Percentiles rank a stretch among this genome's conserved stretches.
Conservation (phyloP, 257 asterid species). For the Gentiana macrophylla region DNA sequence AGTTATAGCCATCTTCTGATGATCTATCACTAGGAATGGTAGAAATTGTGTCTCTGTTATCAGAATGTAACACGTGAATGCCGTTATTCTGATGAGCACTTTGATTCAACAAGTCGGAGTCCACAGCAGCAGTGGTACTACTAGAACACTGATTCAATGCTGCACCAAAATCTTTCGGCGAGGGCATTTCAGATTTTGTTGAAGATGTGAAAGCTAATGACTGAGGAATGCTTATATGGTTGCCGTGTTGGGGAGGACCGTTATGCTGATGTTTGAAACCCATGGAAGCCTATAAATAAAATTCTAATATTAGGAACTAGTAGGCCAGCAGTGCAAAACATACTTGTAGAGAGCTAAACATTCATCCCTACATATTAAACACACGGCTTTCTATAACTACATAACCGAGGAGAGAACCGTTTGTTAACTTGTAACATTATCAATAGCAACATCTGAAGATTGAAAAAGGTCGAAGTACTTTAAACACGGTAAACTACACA, state of each 20-base stretch:
- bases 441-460: too few species aligned
- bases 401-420: too few species aligned
- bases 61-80: constrained; percentile 40
- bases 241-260: constrained; percentile 28
- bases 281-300: constrained; percentile 36
- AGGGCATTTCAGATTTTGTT: constrained; percentile 20
- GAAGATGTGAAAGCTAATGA: constrained; percentile 30
- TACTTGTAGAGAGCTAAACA: not conserved
- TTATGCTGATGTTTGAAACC: constrained; percentile 39
- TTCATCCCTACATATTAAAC: too few species aligned
- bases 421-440: too few species aligned
- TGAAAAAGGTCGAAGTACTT: too few species aligned
- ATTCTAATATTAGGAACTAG: constrained; percentile 16
- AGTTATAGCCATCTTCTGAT: constrained; percentile 88
- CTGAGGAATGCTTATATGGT: constrained; percentile 42
- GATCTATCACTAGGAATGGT: constrained; percentile 59
- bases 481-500: too few species aligned
- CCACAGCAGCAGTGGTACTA: constrained; percentile 23
- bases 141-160: constrained; percentile 25
- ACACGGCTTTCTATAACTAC: too few species aligned
- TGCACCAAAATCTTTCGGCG: constrained; percentile 20
- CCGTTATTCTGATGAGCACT: constrained; percentile 26
- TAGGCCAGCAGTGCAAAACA: constrained; percentile 2
- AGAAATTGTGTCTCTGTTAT: constrained; percentile 40
- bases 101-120: constrained; percentile 35